Evolutionary conservation across 257 asterid genomes (phyloP).

Genomic region (Nicotiana benthamiana): DNA sequence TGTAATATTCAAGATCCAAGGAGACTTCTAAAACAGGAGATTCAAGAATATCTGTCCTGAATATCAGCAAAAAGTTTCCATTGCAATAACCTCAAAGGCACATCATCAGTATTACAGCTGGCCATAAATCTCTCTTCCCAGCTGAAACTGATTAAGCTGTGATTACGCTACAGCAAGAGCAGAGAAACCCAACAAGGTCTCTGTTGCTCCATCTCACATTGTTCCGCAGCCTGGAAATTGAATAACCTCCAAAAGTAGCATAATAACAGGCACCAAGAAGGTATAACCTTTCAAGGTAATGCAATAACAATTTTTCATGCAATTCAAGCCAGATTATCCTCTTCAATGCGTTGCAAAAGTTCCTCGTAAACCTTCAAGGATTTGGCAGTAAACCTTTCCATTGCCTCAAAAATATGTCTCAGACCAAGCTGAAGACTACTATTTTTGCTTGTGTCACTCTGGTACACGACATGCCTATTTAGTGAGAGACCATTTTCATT

Average conservation of each 20-base stretch:
- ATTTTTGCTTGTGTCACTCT: slow-evolving; percentile 66
- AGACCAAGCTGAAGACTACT: slow-evolving; percentile 66
- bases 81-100: neutral
- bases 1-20: neutral
- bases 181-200: neutral
- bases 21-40: neutral
- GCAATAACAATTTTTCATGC: slow-evolving; percentile 31
- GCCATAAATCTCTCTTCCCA: neutral
- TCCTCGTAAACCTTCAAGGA: slow-evolving; percentile 74
- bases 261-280: neutral
- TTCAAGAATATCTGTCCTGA: neutral
- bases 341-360: slow-evolving; percentile 66
- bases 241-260: neutral
- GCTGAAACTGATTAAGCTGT: neutral
- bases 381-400: slow-evolving; percentile 64
- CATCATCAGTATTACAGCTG: neutral
- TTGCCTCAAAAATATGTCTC: slow-evolving; percentile 75
- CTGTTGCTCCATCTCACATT: neutral
- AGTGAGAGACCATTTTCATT: slow-evolving; percentile 38
- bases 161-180: neutral
- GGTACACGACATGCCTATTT: slow-evolving; percentile 63
- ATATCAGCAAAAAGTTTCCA: neutral
- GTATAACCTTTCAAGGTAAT: neutral
- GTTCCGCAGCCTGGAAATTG: neutral
- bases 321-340: slow-evolving; percentile 46